These are phyloP conservation scores for Tanacetum coccineum DNA, from an alignment of 129 eudicot species.

Conservation along the genomic window DNA sequence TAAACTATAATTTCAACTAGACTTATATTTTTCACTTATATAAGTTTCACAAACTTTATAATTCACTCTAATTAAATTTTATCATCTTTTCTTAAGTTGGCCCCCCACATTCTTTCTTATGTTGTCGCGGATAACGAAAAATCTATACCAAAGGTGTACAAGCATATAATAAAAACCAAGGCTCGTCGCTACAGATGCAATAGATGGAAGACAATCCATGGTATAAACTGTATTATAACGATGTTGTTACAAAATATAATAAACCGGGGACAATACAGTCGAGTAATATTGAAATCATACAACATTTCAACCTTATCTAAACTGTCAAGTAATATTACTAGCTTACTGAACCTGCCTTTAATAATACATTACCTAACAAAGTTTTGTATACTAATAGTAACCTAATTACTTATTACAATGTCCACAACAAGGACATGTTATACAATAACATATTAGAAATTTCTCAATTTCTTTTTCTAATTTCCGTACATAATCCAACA, in stretches of 20 bases:
- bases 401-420: conserved; percentile 6
- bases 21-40: too few relatives aligned
- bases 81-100: too few relatives aligned
- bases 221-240: too few relatives aligned
- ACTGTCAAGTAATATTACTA: not conserved
- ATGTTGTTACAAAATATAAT: too few relatives aligned
- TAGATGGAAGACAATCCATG: not conserved
- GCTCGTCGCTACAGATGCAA: not conserved
- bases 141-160: not conserved
- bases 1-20: too few relatives aligned
- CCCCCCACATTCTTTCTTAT: too few relatives aligned
- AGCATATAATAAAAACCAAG: not conserved
- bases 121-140: too few relatives aligned
- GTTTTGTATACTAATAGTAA: not conserved
- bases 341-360: not conserved
- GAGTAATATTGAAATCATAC: not conserved
- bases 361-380: not conserved
- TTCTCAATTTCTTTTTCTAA: not conserved
- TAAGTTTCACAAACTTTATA: too few relatives aligned
- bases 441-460: not conserved
- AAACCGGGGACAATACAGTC: too few relatives aligned
- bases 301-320: not conserved
- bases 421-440: not conserved
- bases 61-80: too few relatives aligned
- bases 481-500: not conserved